Evolutionary conservation across 495 filamentous ascomycete genomes (phyloP), one percentile per base, ranked within the genome.

Genomic region (Pseudevernia furfuracea): DNA sequence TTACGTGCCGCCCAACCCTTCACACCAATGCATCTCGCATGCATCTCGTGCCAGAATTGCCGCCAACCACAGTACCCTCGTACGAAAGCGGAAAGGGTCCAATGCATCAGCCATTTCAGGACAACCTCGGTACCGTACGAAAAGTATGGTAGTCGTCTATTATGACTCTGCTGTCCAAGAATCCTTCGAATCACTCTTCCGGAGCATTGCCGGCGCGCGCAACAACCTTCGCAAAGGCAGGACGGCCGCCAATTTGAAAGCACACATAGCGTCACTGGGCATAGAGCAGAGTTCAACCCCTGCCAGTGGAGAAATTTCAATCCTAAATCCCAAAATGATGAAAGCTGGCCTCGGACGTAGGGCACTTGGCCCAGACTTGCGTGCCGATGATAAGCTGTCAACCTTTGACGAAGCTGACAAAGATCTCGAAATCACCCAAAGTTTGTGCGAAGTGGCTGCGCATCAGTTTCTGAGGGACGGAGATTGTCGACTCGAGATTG

Each of bases 161-260:
- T 96, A 96, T 73, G 91, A 96, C 72, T 89, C 89, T 68, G 85
- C 89, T 63, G 87, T 91, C 15, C 92, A 96, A 71, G 82, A 84
- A 41, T 80, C 84, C 9, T 89, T 96, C 64, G 91, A 96, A 71
- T 79, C 84, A 58, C 76, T 95, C 38, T 91, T 94, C 57, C 88
- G 88, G 64, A 83, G 86, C 62, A 88, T 96, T 55, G 89, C 87
- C 53, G 80, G 83, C n/a, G 85, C 88, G 46, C 80, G 92, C 66
- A 95, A 94, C 75, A 81, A 87, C 64, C 84, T 96, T 66, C 85
- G 92, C 59, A 90, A 90, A 71, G 90, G 84, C 60, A 92, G 88
- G 74, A 87, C 85, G 81, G 81, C 82, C 25, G 84, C 83, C 38
- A 84, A 2, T 28, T 67, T 71, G 57, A 70, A 71, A 62, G 43